phyloP scores from a whole-genome alignment of 331 rosid genomes.

The Quercus phellos region DNA sequence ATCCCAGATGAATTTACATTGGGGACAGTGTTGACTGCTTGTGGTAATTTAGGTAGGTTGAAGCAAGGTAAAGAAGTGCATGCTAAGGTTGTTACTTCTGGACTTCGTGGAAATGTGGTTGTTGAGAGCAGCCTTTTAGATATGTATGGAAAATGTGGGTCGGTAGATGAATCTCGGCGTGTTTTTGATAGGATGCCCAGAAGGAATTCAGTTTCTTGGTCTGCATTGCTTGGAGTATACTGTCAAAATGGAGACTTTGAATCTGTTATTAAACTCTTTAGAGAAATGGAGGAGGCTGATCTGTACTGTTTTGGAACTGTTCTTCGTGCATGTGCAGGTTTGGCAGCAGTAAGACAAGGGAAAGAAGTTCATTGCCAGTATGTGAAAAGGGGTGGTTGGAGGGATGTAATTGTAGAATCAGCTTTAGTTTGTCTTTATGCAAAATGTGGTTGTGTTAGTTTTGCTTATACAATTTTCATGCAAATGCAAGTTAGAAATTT shows the following conservation, averaged over 20 bases:
- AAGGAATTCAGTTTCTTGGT: constrained; percentile 70
- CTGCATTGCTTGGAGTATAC: constrained; percentile 74
- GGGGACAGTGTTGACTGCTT: constrained; percentile 69
- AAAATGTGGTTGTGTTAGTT: constrained; percentile 71
- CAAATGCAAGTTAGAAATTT: constrained; percentile 57
- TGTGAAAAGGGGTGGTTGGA: constrained; percentile 71
- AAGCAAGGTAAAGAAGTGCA: constrained; percentile 72
- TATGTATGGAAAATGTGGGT: constrained; percentile 91
- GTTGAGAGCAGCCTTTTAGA: constrained; percentile 89
- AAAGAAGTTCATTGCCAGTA: constrained; percentile 90
- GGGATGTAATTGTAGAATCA: constrained; percentile 77
- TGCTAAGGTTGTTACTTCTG: constrained; percentile 51
- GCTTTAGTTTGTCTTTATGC: constrained; percentile 84
- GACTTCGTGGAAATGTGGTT: constrained; percentile 60
- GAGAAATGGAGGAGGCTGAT: constrained; percentile 53
- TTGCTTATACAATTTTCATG: constrained; percentile 45
- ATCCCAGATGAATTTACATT: constrained; percentile 66
- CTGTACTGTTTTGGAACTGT: constrained; percentile 67
- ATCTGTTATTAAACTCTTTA: constrained; percentile 55
- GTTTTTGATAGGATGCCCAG: constrained; percentile 65
- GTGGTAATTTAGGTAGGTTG: constrained; percentile 65
- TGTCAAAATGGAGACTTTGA: constrained; percentile 66
- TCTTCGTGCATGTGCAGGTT: constrained; percentile 70
- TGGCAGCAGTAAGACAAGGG: constrained; percentile 68
- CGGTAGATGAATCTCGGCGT: constrained; percentile 32